Evolutionary conservation across 2,329 filamentous ascomycete species (phyloP).

Genomic region (Phialophora macrospora): DNA sequence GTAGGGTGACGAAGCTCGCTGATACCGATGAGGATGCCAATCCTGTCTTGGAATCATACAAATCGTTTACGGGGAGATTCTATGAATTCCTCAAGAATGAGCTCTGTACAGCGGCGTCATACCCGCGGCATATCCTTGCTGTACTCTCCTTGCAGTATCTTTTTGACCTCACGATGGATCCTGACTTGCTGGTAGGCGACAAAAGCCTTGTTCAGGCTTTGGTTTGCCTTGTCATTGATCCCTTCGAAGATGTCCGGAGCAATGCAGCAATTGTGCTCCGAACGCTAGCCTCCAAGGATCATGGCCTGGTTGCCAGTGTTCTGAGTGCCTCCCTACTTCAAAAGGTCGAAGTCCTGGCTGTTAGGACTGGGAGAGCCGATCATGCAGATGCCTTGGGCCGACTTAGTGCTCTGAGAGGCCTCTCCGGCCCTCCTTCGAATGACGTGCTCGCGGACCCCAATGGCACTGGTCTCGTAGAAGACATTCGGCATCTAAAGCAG

Average conservation of each 20-base stretch:
- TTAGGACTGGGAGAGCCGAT: slow-evolving; percentile 79
- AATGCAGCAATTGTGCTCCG: slow-evolving; percentile 54
- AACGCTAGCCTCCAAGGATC: slow-evolving; percentile 8
- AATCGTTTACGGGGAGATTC: slow-evolving; percentile 21
- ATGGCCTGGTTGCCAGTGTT: slow-evolving; percentile 13
- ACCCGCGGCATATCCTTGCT: slow-evolving; percentile 84
- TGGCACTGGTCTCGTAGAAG: neutral
- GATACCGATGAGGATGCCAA: neutral
- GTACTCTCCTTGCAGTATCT: slow-evolving; percentile 72
- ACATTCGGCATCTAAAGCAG: slow-evolving; percentile 2
- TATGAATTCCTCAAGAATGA: slow-evolving; percentile 58
- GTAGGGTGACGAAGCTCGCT: slow-evolving; percentile 7
- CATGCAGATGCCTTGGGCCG: slow-evolving; percentile 85
- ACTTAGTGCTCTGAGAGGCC: slow-evolving; percentile 22
- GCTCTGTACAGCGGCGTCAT: slow-evolving; percentile 79
- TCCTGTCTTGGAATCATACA: slow-evolving; percentile 23
- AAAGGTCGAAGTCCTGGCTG: slow-evolving; percentile 60
- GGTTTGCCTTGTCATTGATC: slow-evolving; percentile 80
- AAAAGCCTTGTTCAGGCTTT: slow-evolving; percentile 60
- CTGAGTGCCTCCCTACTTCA: slow-evolving; percentile 55
- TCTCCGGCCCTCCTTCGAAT: neutral
- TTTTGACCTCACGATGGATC: slow-evolving; percentile 18
- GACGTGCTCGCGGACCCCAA: neutral
- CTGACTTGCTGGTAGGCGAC: slow-evolving; percentile 33
- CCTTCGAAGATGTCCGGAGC: slow-evolving; percentile 87